These are phyloP conservation scores for Podospora tetraspora DNA, from an alignment of 495 filamentous ascomycete species.

Conservation along the genomic window DNA sequence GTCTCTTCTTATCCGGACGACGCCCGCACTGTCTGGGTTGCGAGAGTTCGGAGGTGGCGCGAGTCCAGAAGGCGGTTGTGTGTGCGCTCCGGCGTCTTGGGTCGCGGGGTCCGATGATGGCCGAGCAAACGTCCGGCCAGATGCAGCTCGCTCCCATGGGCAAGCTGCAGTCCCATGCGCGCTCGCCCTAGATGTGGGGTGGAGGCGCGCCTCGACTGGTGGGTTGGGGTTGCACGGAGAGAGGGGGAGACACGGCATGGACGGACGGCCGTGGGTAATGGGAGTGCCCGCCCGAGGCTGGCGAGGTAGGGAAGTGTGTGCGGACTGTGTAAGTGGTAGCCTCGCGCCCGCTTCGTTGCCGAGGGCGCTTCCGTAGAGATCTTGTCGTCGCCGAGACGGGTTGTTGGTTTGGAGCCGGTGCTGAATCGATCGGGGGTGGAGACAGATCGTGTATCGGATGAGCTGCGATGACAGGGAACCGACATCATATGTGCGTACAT, in stretches of 20 bases:
- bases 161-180: constrained; percentile 1
- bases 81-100: neutral
- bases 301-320: neutral
- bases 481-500: neutral
- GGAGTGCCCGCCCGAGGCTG: neutral
- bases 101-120: neutral
- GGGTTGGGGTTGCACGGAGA: neutral
- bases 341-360: neutral
- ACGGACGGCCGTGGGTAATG: neutral
- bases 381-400: neutral
- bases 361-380: neutral
- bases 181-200: neutral
- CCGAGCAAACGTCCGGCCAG: neutral
- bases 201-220: neutral
- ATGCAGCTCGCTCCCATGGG: constrained; percentile 1
- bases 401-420: neutral
- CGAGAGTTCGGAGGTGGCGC: neutral
- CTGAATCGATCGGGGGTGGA: neutral
- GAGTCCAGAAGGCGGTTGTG: too few species aligned
- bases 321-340: neutral
- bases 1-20: neutral
- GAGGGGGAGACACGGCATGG: neutral
- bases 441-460: neutral
- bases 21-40: neutral
- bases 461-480: neutral